Evolutionary conservation across 805 yeast genomes (phyloP), one percentile per base, ranked within the genome.

Genomic region (Nakazawaea ambrosiae): DNA sequence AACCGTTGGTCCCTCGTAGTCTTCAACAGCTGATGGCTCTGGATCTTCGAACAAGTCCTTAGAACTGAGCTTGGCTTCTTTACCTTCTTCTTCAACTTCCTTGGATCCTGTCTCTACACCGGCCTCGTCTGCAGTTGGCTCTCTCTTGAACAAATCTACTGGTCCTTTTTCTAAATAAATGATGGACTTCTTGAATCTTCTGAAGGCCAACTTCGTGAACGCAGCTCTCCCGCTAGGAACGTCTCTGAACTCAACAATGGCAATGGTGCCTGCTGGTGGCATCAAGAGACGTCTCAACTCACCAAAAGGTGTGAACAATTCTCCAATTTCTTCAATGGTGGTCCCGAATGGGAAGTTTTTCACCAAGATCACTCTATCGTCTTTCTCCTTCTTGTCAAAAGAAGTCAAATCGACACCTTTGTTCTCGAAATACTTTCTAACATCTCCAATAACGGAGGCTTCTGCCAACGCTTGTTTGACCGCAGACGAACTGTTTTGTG

Each of bases 401-500:
- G 77, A 70, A 2, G 81, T 68, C 43, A 92, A 63, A 63, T 90
- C 96, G 30, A 92, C 85, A 25, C 95, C 95, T 53, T 81, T 81
- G 18, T 66, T 60, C 56, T 87, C 95, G 58, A 92, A 92, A 60
- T 78, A 92, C 48, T 76, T 75, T 52, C 96, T 75, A 10, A 92
- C 95, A 57, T 82, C 92, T 31, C 89, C 92, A 51, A 92, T 80
- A 14, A 89, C 96, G 53, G 88, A 92, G 2, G 97, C 94, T 63
- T 92, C 98, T 0, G 98, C 97, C 45, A 92, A 70, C 0, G 98
- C 97, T 60, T 89, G 97, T 55, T 89, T 86, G 11, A 92, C 97
- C 1, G 96, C 97, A 36, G 95, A 82, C 42, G 70, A 78, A 6
- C 95, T 72, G 46, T 79, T 85, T 49, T 86, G 83, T 1, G 96